Conservation (phyloP, 2,329 filamentous ascomycete genomes). For the Colletotrichum gloeosporioides region DNA sequence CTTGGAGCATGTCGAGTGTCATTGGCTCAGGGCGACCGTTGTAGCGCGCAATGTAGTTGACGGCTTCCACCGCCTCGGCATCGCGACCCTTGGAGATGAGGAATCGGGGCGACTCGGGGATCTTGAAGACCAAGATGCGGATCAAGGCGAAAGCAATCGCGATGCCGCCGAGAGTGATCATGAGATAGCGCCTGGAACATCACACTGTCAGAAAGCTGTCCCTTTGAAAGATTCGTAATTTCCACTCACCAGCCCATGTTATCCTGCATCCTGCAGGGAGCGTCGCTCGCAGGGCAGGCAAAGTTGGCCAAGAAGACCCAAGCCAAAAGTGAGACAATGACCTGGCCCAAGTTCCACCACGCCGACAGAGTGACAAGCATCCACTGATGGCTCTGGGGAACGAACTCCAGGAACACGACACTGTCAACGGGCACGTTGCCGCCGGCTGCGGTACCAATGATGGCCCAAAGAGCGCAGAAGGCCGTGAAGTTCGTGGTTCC, state of each 20-base stretch:
- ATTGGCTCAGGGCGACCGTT: slow-evolving; percentile 40
- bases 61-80: slow-evolving; percentile 49
- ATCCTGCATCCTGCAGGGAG: slow-evolving; percentile 38
- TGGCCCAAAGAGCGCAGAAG: slow-evolving; percentile 59
- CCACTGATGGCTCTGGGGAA: slow-evolving; percentile 52
- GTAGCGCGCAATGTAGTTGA: slow-evolving; percentile 50
- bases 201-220: accelerated
- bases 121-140: slow-evolving; percentile 51
- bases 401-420: slow-evolving; percentile 57
- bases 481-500: slow-evolving; percentile 63
- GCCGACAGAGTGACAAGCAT: slow-evolving; percentile 49
- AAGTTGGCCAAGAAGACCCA: slow-evolving; percentile 49
- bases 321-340: slow-evolving; percentile 48
- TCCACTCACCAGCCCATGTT: slow-evolving; percentile 53
- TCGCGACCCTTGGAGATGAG: slow-evolving; percentile 49
- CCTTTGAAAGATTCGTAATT: not conserved
- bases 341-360: slow-evolving; percentile 59
- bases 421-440: slow-evolving; percentile 58
- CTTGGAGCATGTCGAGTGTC: slow-evolving; percentile 41
- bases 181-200: slow-evolving; percentile 42
- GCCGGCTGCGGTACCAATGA: slow-evolving; percentile 47
- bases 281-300: slow-evolving; percentile 39
- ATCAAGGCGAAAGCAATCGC: slow-evolving; percentile 48
- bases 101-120: slow-evolving; percentile 53
- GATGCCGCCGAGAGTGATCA: slow-evolving; percentile 49